A percentile compares a stretch with the other conserved stretches of the same genome.
phyloP scores from a whole-genome alignment of 345 rosid species.

The Eucalyptus tenuipes region DNA sequence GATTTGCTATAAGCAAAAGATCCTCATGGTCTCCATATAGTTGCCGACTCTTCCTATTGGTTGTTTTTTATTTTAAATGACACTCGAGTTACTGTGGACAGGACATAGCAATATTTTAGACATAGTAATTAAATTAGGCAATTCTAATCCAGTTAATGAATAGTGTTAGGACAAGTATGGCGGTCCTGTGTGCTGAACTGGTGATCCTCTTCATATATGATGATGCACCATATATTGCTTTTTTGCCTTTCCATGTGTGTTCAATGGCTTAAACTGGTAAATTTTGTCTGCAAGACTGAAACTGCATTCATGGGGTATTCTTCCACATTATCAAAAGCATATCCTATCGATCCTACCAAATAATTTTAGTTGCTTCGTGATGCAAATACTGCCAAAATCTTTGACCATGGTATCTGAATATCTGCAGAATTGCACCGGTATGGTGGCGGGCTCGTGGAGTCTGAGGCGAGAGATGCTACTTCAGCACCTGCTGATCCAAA shows the following conservation, averaged over 20 bases:
- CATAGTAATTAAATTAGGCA: background rate
- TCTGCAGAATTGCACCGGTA: constrained; percentile 71
- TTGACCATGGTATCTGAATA: background rate
- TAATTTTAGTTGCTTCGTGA: background rate
- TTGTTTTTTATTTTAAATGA: background rate
- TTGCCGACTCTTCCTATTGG: background rate
- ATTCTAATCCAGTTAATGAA: background rate
- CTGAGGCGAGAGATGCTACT: constrained; percentile 46
- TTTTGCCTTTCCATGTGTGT: background rate
- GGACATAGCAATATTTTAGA: background rate
- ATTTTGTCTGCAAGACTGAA: background rate
- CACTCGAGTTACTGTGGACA: background rate
- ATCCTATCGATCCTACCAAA: background rate
- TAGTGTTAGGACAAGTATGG: background rate
- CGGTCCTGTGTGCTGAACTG: background rate
- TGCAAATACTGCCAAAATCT: background rate
- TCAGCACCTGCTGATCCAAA: constrained; percentile 41
- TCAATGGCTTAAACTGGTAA: background rate
- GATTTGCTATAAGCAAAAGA: background rate
- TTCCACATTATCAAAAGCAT: background rate
- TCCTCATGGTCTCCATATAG: background rate
- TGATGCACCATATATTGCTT: background rate
- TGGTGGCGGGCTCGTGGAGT: constrained; percentile 73
- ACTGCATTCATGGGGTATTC: background rate
- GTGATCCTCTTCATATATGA: background rate